Base-by-base conservation (phyloP, 2,329 filamentous ascomycete genomes). In the Neonectria coccinea region DNA sequence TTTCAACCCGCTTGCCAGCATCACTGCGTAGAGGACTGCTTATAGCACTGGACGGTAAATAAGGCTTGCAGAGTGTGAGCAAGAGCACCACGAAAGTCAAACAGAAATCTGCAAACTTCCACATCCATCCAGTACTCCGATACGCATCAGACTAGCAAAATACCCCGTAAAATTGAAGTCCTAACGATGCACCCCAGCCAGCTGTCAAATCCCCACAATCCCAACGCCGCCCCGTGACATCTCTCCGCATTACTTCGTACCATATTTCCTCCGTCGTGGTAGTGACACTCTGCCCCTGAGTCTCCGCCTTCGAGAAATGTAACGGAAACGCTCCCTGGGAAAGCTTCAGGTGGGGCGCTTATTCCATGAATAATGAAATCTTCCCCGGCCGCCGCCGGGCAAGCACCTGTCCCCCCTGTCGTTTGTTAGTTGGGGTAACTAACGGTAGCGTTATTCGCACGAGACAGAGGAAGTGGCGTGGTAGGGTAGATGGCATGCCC, bases 321-420 rank as follows among this genome's bases (percentile, higher is more conserved):
- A 56, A 33, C 41, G 22, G 11, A 56, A 47, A 56, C n/a, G 2
- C 39, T 20, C 7, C 18, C 9, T 9, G 9, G 18, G 5, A 45
- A 22, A 14, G 7, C 22, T 20, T 57, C 31, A 5, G 18, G 16
- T n/a, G 14, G 41, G 54, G 54, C 29, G 29, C 14, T 14, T 39
- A n/a, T 16, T 41, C 44, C 9, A 50, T 57, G 20, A 57, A 36
- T 22, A 39, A 57, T 57, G 29, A 45, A 39, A 48, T 39, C 18
- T 41, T 45, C 18, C 18, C 18, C 54, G 42, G 44, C 44, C 44
- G 18, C 44, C 31, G 42, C 31, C 55, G 44, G 36, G 44, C 44
- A 47, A 47, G 16, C 9, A 56, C 6, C 16, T 7, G 29, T 33
- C 25, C 20, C 39, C 39, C 20, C 8, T 25, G 22, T 10, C 16